Evolutionary conservation across 805 yeast genomes (phyloP).

Genomic region (Saccharomyces paradoxus): DNA sequence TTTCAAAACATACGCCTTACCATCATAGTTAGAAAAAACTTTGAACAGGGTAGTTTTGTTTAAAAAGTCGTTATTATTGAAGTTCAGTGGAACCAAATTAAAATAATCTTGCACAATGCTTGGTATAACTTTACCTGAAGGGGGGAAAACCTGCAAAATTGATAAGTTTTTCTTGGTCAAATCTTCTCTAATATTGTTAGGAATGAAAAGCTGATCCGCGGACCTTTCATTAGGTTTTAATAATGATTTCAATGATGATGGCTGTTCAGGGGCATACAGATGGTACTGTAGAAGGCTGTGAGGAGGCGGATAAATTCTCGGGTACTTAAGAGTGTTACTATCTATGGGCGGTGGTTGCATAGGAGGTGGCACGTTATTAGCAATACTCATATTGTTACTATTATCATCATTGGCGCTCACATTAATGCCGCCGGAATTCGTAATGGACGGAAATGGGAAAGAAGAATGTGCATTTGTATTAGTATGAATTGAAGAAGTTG

Average conservation of each 20-base stretch:
- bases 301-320: constrained; percentile 33
- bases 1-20: constrained; percentile 66
- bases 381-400: constrained; percentile 1
- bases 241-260: constrained; percentile 56
- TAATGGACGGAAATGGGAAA: neutral
- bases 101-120: constrained; percentile 76
- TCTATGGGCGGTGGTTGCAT: constrained; percentile 1
- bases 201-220: constrained; percentile 61
- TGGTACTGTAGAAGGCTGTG: constrained; percentile 59
- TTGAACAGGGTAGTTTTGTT: constrained; percentile 57
- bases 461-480: neutral
- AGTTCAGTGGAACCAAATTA: constrained; percentile 75
- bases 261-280: constrained; percentile 83
- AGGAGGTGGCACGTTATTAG: neutral
- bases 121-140: constrained; percentile 42
- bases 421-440: neutral
- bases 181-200: constrained; percentile 61
- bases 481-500: neutral
- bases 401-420: neutral
- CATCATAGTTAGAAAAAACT: constrained; percentile 71
- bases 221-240: constrained; percentile 65
- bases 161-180: constrained; percentile 74
- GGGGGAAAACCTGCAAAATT: constrained; percentile 53
- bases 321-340: constrained; percentile 16
- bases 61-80: constrained; percentile 30